These are phyloP conservation scores for Monosporozyma siamensis DNA, from an alignment of 805 yeast species.

Conservation along the genomic window DNA sequence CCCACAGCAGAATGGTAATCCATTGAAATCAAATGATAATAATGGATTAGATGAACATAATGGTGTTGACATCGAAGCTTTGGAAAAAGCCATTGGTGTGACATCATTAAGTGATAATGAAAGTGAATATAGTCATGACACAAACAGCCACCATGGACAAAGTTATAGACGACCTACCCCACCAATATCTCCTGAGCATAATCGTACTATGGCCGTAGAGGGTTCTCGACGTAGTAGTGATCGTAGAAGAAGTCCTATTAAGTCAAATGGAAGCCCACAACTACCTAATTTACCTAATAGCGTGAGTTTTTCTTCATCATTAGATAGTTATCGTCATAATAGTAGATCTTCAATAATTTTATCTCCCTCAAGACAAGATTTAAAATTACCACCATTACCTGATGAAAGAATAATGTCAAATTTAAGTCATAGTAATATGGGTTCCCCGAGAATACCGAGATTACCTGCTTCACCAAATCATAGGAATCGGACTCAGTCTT, in stretches of 20 bases:
- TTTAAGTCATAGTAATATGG: neutral
- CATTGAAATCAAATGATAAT: neutral
- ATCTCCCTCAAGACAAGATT: neutral
- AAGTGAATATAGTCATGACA: neutral
- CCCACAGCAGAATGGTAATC: neutral
- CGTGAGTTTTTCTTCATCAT: neutral
- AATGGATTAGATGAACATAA: conserved; percentile 7
- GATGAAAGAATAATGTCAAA: neutral
- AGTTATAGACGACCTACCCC: neutral
- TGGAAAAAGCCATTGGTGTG: conserved; percentile 32
- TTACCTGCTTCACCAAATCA: conserved; percentile 12
- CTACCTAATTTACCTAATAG: neutral
- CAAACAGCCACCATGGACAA: neutral
- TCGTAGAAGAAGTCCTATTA: neutral
- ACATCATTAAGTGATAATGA: conserved; percentile 8
- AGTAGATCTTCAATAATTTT: neutral
- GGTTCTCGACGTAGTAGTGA: conserved; percentile 1
- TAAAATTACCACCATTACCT: neutral
- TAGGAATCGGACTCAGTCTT: conserved; percentile 6
- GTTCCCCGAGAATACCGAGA: conserved; percentile 7
- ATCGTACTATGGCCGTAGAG: neutral
- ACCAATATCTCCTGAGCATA: neutral
- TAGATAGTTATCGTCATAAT: conserved; percentile 1
- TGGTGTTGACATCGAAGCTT: conserved; percentile 27
- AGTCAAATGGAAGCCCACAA: neutral